Evolutionary conservation across 805 yeast genomes (phyloP).

Genomic region (Suhomyces canberraensis): DNA sequence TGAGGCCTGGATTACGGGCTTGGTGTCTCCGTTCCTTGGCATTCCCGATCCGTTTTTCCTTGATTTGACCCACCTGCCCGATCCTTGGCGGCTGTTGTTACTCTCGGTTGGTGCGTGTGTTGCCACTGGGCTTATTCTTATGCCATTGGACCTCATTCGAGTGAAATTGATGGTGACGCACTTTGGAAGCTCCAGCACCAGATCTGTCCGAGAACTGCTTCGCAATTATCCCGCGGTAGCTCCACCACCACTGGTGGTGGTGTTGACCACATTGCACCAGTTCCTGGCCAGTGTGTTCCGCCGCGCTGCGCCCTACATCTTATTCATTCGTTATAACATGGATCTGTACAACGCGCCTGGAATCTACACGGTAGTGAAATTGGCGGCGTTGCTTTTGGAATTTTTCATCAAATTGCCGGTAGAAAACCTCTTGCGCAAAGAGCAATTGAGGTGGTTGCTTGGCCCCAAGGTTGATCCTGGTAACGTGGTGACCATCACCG

Average conservation of each 20-base stretch:
- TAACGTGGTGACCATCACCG: conserved; percentile 43
- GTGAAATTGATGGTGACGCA: conserved; percentile 73
- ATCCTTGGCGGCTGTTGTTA: conserved; percentile 63
- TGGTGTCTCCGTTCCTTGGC: conserved; percentile 73
- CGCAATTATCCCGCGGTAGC: conserved; percentile 55
- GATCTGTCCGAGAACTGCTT: conserved; percentile 74
- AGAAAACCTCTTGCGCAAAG: conserved; percentile 80
- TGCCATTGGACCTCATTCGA: conserved; percentile 80
- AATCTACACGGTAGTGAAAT: conserved; percentile 54
- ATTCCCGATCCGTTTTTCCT: conserved; percentile 88
- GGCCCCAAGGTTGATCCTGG: conserved; percentile 31
- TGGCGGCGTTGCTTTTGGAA: conserved; percentile 63
- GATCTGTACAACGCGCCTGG: conserved; percentile 65
- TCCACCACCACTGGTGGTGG: conserved; percentile 46
- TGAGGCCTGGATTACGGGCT: conserved; percentile 90
- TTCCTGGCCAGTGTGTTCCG: conserved; percentile 58
- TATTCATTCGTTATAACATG: conserved; percentile 58
- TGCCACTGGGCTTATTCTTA: conserved; percentile 64
- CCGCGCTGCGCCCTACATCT: conserved; percentile 61
- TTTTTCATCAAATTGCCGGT: conserved; percentile 78
- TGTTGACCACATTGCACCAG: conserved; percentile 58
- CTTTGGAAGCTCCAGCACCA: conserved; percentile 39
- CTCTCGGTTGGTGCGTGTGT: conserved; percentile 71
- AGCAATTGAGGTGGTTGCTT: conserved; percentile 68
- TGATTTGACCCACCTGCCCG: conserved; percentile 76